Evolutionary conservation across 805 yeast genomes (phyloP).

Genomic region (Candida ovalis): DNA sequence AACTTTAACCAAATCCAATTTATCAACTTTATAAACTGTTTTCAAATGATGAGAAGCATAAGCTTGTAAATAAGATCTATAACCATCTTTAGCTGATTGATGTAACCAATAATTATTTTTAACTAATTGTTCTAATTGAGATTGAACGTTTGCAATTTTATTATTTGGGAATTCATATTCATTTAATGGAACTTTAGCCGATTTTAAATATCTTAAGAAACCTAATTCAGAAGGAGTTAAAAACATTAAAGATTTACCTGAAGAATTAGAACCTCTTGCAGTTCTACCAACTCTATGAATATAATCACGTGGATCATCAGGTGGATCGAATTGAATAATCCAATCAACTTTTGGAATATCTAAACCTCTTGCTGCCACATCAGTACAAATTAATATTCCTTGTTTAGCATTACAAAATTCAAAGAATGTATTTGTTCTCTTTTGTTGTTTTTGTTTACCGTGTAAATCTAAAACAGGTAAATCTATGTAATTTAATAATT

Average conservation of each 20-base stretch:
- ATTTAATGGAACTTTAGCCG: constrained; percentile 95
- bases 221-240: constrained; percentile 93
- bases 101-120: constrained; percentile 91
- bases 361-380: constrained; percentile 98
- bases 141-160: constrained; percentile 94
- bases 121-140: constrained; percentile 86
- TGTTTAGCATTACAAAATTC: constrained; percentile 97
- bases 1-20: constrained; percentile 88
- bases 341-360: constrained; percentile 99
- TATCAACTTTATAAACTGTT: constrained; percentile 94
- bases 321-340: constrained; percentile 99
- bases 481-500: constrained; percentile 91
- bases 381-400: constrained; percentile 93
- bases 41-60: constrained; percentile 95
- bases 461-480: constrained; percentile 94
- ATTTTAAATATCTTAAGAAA: constrained; percentile 88
- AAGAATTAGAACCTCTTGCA: constrained; percentile 86
- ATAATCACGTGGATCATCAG: constrained; percentile 99
- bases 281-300: constrained; percentile 99
- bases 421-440: constrained; percentile 95
- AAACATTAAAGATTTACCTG: constrained; percentile 94
- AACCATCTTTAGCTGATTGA: constrained; percentile 96
- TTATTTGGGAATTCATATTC: constrained; percentile 94
- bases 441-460: constrained; percentile 98
- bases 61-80: constrained; percentile 94